Evolutionary conservation across 176 grass and related monocot genomes (phyloP).

Genomic region (Aegilops speltoides): DNA sequence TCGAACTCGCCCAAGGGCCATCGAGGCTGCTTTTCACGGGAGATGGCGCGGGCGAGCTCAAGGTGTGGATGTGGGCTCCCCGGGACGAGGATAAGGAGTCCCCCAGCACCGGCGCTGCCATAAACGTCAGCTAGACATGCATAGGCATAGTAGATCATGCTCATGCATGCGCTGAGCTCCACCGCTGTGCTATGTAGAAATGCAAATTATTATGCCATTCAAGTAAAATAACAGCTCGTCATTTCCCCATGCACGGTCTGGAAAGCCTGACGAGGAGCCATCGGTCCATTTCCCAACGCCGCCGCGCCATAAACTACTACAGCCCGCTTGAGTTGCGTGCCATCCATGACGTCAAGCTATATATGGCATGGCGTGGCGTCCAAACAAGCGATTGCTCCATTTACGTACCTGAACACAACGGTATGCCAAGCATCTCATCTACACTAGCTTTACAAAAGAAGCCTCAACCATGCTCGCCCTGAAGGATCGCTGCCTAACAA

Average conservation of each 20-base stretch:
- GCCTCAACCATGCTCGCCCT: not conserved
- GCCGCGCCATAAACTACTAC: too few relatives aligned
- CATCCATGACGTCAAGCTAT: not conserved
- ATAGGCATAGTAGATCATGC: not conserved
- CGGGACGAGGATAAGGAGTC: not conserved
- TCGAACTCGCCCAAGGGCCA: slow-evolving; percentile 13
- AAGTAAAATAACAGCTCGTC: slow-evolving; percentile 13
- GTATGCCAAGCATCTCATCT: slow-evolving; percentile 25
- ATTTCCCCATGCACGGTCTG: not conserved
- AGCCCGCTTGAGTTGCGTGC: slow-evolving; percentile 41
- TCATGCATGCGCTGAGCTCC: not conserved
- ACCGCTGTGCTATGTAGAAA: not conserved
- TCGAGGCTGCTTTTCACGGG: slow-evolving; percentile 37
- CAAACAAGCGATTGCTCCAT: not conserved
- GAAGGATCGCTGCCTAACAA: not conserved
- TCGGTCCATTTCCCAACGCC: not conserved
- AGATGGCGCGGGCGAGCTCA: slow-evolving; percentile 37
- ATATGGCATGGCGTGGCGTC: not conserved
- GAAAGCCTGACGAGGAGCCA: slow-evolving; percentile 10
- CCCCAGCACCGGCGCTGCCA: not conserved
- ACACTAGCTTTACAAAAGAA: not conserved
- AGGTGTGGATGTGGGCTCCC: slow-evolving; percentile 40
- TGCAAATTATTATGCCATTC: slow-evolving; percentile 24
- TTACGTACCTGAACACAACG: not conserved
- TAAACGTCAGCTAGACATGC: not conserved